phyloP scores from a whole-genome alignment of 2,329 filamentous ascomycete species.

The Biscogniauxia mediterranea region DNA sequence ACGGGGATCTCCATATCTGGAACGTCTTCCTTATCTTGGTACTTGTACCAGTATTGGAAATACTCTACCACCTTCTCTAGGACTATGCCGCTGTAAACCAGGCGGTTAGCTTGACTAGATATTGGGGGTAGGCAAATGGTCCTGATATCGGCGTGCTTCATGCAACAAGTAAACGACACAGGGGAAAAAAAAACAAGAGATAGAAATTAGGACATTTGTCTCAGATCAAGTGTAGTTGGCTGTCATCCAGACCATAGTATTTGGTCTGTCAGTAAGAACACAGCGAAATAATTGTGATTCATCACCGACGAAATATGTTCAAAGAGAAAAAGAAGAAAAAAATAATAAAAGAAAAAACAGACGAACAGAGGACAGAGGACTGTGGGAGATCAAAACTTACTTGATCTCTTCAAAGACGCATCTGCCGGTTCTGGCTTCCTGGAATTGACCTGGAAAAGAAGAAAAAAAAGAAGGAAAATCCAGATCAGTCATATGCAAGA shows the following conservation, averaged over 20 bases:
- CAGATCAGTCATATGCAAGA: conserved; percentile 1
- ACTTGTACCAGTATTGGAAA: conserved; percentile 77
- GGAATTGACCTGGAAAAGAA: conserved; percentile 54
- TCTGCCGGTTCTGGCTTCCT: conserved; percentile 62
- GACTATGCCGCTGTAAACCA: conserved; percentile 58
- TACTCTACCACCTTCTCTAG: conserved; percentile 82
- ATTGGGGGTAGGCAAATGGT: conserved; percentile 3
- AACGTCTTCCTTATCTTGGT: conserved; percentile 68
- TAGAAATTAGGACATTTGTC: conserved; percentile 20
- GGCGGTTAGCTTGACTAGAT: conserved; percentile 19
- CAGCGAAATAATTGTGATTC: conserved; percentile 39
- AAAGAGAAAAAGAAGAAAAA: neutral
- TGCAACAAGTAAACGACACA: neutral
- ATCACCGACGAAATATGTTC: conserved; percentile 33
- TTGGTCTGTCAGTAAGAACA: conserved; percentile 49
- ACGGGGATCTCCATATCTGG: conserved; percentile 79
- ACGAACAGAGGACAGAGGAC: conserved; percentile 3
- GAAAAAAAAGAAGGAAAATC: conserved; percentile 13
- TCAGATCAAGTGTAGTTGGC: conserved; percentile 67
- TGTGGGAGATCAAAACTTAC: conserved; percentile 47
- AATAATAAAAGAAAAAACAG: neutral
- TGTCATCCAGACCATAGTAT: conserved; percentile 48
- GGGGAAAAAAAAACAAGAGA: conserved; percentile 9
- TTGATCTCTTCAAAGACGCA: conserved; percentile 72
- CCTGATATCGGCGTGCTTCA: neutral